phyloP scores from a whole-genome alignment of 257 asterid genomes.

The Salvia miltiorrhiza region DNA sequence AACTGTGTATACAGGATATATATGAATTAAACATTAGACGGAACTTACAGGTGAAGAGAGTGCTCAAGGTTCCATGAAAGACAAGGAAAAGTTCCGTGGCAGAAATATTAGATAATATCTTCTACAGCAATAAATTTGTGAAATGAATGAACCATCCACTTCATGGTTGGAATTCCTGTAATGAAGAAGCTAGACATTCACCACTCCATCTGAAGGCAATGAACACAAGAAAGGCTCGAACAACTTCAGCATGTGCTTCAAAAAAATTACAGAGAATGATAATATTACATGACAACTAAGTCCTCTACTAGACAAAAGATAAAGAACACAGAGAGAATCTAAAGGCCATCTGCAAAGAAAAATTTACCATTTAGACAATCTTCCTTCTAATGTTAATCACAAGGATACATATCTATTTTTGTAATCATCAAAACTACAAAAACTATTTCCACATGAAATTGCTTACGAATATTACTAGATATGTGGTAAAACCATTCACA shows the following conservation, averaged over 20 bases:
- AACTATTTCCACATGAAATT: too few relatives aligned
- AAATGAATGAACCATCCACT: not conserved
- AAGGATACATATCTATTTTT: too few relatives aligned
- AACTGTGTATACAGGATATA: not conserved
- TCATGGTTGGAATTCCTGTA: not conserved
- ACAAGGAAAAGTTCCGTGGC: not conserved
- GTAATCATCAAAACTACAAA: too few relatives aligned
- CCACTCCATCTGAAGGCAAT: not conserved
- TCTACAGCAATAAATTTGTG: not conserved
- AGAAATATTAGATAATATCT: not conserved
- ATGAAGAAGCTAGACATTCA: too few relatives aligned
- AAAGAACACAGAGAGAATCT: too few relatives aligned
- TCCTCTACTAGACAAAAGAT: too few relatives aligned
- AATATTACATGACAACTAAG: not conserved
- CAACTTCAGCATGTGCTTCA: not conserved
- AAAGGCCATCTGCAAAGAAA: not conserved
- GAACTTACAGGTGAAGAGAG: not conserved
- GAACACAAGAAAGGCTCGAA: not conserved
- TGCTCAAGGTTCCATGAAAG: not conserved
- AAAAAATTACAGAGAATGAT: not conserved
- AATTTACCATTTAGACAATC: not conserved
- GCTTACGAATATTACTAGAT: too few relatives aligned
- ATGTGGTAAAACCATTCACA: too few relatives aligned
- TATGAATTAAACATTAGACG: not conserved
- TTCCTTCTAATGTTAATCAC: too few relatives aligned